These are phyloP conservation scores for Mycena albidolilacea DNA, from an alignment of 768 basidiomycete species.

Conservation along the genomic window DNA sequence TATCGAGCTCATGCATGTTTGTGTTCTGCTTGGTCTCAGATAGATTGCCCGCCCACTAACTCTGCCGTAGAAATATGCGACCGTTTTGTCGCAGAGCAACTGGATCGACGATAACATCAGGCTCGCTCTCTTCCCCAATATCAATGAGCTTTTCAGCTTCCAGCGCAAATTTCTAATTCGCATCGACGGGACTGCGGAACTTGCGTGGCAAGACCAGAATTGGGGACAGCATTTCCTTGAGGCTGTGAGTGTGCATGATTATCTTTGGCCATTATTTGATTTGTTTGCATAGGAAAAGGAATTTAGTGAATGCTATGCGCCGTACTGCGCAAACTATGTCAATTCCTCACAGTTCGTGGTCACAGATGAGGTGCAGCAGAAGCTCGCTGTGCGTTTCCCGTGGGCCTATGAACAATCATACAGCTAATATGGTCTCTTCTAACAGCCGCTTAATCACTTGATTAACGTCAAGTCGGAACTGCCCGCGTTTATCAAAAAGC, in stretches of 20 bases:
- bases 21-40: conserved; percentile 40
- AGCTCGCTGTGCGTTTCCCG: conserved; percentile 77
- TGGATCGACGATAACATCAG: conserved; percentile 95
- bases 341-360: conserved; percentile 89
- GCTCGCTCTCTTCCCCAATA: conserved; percentile 94
- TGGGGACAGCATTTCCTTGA: conserved; percentile 92
- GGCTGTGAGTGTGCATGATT: conserved; percentile 72
- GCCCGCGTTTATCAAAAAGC: conserved; percentile 97
- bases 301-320: conserved; percentile 94
- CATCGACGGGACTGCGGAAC: conserved; percentile 87
- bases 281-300: conserved; percentile 88
- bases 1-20: conserved; percentile 94
- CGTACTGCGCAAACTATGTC: conserved; percentile 96
- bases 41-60: conserved; percentile 33
- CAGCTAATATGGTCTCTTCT: conserved; percentile 57
- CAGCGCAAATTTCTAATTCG: conserved; percentile 95
- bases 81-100: conserved; percentile 86
- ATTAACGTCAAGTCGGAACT: conserved; percentile 94
- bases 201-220: conserved; percentile 86
- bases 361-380: conserved; percentile 85
- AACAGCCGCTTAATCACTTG: conserved; percentile 84
- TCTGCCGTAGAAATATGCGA: conserved; percentile 82
- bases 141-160: conserved; percentile 95
- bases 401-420: conserved; percentile 47
- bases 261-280: conserved; percentile 58